Conservation (phyloP, 2,329 filamentous ascomycete species). For the Emergomyces orientalis region DNA sequence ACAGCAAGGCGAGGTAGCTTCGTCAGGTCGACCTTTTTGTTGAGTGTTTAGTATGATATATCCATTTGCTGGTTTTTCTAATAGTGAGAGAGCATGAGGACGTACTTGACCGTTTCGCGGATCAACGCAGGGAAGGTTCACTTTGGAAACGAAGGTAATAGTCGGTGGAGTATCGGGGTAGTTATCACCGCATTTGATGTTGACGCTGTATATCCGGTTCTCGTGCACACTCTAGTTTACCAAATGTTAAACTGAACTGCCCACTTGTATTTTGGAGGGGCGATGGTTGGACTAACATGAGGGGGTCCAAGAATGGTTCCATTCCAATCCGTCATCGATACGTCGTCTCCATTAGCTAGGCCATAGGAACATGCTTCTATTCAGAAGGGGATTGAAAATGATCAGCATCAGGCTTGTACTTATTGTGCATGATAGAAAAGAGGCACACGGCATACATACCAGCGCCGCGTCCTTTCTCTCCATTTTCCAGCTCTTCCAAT, state of each 20-base stretch:
- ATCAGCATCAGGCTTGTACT: conserved; percentile 18
- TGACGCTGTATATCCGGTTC: conserved; percentile 97
- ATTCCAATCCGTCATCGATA: conserved; percentile 98
- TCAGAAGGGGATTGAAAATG: conserved; percentile 11
- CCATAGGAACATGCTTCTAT: conserved; percentile 94
- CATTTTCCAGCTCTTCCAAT: conserved; percentile 95
- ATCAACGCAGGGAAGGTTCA: conserved; percentile 95
- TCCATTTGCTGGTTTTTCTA: neutral
- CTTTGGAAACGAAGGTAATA: conserved; percentile 84
- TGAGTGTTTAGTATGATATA: conserved; percentile 2
- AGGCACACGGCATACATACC: conserved; percentile 37
- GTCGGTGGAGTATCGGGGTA: conserved; percentile 86
- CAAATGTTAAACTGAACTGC: conserved; percentile 4
- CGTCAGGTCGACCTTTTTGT: conserved; percentile 61
- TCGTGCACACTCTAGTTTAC: conserved; percentile 72
- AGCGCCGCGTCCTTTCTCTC: conserved; percentile 92
- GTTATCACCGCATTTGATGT: conserved; percentile 83
- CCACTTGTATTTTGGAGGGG: neutral
- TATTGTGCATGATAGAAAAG: conserved; percentile 6
- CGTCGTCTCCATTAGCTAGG: conserved; percentile 83
- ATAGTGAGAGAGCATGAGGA: conserved; percentile 1
- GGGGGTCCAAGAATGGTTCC: conserved; percentile 94
- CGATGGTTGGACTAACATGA: conserved; percentile 55
- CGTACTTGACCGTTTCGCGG: conserved; percentile 61
- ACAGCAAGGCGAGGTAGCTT: conserved; percentile 76